phyloP scores from a whole-genome alignment of 202 grass and related monocot species.

The Schoenoplectus triqueter region DNA sequence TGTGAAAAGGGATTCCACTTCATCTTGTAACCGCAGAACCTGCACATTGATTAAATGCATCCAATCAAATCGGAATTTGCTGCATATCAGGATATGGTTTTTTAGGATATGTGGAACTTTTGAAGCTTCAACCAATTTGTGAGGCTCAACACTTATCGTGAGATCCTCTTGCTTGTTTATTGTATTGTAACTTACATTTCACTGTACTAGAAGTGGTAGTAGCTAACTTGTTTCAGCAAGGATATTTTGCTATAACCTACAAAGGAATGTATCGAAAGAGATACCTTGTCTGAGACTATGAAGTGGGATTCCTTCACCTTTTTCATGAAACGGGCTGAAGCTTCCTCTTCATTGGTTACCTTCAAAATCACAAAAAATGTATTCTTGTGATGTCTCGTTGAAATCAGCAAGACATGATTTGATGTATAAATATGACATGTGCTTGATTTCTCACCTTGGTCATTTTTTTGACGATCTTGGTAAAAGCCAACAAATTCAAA shows the following conservation, averaged over 20 bases:
- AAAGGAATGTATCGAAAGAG: not conserved
- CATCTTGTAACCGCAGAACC: conserved; percentile 82
- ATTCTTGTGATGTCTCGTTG: not conserved
- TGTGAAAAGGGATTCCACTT: conserved; percentile 79
- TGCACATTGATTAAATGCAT: conserved; percentile 31
- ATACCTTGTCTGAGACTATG: conserved; percentile 90
- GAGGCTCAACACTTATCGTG: not conserved
- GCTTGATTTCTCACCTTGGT: conserved; percentile 63
- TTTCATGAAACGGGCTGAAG: conserved; percentile 51
- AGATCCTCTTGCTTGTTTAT: not conserved
- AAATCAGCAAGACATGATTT: not conserved
- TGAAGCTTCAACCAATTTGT: not conserved
- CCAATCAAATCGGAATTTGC: not conserved
- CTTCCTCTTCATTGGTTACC: conserved; percentile 71
- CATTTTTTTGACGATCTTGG: conserved; percentile 95
- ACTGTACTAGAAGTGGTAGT: not conserved
- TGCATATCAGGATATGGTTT: not conserved
- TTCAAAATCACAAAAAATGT: conserved; percentile 37
- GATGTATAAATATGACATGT: not conserved
- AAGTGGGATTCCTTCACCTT: conserved; percentile 83
- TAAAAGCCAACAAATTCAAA: conserved; percentile 86
- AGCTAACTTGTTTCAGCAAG: not conserved
- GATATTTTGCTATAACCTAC: conserved; percentile 19
- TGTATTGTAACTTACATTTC: not conserved
- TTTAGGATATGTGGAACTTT: not conserved